Percentiles rank a stretch among this genome's conserved stretches.
These are phyloP conservation scores for Gossypium turneri DNA, from an alignment of 345 rosid species.

Conservation along the genomic window DNA sequence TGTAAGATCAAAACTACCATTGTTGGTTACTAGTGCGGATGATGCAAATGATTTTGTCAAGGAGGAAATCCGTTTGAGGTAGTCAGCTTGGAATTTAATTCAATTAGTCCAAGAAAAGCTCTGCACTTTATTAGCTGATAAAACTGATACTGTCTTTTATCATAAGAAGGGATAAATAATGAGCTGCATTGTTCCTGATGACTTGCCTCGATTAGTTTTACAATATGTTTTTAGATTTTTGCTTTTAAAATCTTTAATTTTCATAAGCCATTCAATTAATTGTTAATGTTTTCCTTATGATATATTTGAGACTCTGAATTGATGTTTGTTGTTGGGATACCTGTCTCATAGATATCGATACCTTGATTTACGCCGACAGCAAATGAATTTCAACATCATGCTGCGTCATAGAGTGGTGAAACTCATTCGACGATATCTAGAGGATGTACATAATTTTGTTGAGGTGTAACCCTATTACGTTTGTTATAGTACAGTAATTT, in stretches of 20 bases:
- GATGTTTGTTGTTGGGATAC: background rate
- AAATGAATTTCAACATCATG: conserved; percentile 70
- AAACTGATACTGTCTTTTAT: background rate
- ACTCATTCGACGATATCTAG: conserved; percentile 77
- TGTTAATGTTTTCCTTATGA: background rate
- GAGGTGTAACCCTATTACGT: conserved; percentile 47
- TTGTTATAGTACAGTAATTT: background rate
- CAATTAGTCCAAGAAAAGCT: background rate
- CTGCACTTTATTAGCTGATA: background rate
- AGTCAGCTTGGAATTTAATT: background rate
- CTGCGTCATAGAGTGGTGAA: conserved; percentile 88
- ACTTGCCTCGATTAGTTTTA: too few species aligned
- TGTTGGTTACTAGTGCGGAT: conserved; percentile 73
- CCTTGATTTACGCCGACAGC: conserved; percentile 91
- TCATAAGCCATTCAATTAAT: background rate
- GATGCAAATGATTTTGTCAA: conserved; percentile 70
- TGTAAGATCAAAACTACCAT: conserved; percentile 81
- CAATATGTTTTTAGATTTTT: background rate
- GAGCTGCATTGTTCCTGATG: conserved; percentile 1
- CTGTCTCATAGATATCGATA: conserved; percentile 59
- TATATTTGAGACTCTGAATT: background rate
- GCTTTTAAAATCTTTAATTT: background rate
- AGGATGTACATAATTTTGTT: conserved; percentile 79
- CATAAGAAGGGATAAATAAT: background rate
- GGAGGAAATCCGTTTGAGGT: conserved; percentile 95